A percentile compares a stretch with the other conserved stretches of the same genome.
These are phyloP conservation scores for Claviceps cyperi DNA, from an alignment of 2,329 filamentous ascomycete species.

Conservation along the genomic window DNA sequence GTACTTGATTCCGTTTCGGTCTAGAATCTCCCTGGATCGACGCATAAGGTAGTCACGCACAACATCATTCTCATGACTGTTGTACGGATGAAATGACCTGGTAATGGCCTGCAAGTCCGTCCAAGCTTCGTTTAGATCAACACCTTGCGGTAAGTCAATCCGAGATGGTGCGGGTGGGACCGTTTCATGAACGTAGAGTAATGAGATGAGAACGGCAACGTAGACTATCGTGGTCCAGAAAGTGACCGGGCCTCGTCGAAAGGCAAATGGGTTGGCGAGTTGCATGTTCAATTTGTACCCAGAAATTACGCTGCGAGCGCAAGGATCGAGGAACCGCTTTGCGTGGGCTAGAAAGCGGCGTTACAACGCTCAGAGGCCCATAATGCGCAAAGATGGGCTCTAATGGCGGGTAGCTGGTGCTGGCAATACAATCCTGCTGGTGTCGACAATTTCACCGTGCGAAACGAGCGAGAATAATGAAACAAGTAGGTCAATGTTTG, in stretches of 20 bases:
- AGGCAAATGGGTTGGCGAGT: conserved; percentile 48
- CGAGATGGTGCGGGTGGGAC: conserved; percentile 52
- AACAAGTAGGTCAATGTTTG: not conserved
- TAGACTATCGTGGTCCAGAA: conserved; percentile 66
- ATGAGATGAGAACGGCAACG: conserved; percentile 57
- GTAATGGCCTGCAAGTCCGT: conserved; percentile 65
- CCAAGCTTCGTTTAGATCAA: conserved; percentile 82
- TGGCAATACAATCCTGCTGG: not conserved
- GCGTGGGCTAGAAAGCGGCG: not conserved
- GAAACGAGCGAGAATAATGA: not conserved
- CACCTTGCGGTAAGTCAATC: conserved; percentile 34
- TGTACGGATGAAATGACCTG: conserved; percentile 71
- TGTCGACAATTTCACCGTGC: not conserved
- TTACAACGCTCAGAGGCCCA: not conserved
- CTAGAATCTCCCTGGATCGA: conserved; percentile 56
- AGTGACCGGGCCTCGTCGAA: conserved; percentile 68
- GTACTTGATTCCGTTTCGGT: conserved; percentile 40
- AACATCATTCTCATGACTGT: conserved; percentile 68
- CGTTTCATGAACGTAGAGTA: conserved; percentile 60
- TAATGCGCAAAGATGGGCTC: not conserved
- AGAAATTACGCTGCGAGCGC: not conserved
- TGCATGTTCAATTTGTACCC: conserved; percentile 12
- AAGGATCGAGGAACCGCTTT: not conserved
- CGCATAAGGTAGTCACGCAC: conserved; percentile 62
- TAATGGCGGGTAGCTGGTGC: not conserved